phyloP scores from a whole-genome alignment of 2,329 filamentous ascomycete genomes.

The Pyrenochaeta sp. region DNA sequence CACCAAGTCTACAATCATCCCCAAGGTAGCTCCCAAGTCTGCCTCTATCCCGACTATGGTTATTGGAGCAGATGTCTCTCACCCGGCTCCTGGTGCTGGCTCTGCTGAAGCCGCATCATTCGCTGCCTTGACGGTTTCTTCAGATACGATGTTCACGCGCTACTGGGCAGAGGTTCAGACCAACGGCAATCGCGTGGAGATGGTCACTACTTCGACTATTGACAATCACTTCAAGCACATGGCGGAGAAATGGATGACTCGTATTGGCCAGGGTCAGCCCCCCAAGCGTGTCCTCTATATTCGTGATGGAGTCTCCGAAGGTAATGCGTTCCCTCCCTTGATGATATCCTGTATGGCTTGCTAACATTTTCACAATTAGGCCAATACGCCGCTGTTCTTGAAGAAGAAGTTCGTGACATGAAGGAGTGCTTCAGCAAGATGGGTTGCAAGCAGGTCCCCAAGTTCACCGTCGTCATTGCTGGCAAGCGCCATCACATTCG shows the following conservation, averaged over 20 bases:
- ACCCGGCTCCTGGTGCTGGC: slow-evolving; percentile 68
- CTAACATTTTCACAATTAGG: slow-evolving; percentile 65
- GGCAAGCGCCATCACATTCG: slow-evolving; percentile 91
- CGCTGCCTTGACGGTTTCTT: slow-evolving; percentile 84
- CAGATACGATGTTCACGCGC: slow-evolving; percentile 72
- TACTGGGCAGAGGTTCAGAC: slow-evolving; percentile 83
- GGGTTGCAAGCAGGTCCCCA: slow-evolving; percentile 56
- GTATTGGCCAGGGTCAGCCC: slow-evolving; percentile 59
- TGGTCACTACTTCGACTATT: slow-evolving; percentile 74
- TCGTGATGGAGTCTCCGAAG: slow-evolving; percentile 89
- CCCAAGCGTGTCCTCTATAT: slow-evolving; percentile 88
- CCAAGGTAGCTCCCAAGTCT: slow-evolving; percentile 32
- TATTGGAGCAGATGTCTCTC: slow-evolving; percentile 90
- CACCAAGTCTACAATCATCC: slow-evolving; percentile 50
- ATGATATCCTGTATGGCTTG: background rate
- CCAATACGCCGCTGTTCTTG: slow-evolving; percentile 80
- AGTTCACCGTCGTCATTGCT: slow-evolving; percentile 85
- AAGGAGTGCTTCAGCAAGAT: slow-evolving; percentile 63
- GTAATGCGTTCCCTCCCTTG: background rate
- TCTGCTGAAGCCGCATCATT: slow-evolving; percentile 68
- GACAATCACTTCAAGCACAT: slow-evolving; percentile 70
- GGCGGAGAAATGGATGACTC: slow-evolving; percentile 68
- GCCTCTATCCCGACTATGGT: slow-evolving; percentile 69
- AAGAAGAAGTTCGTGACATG: slow-evolving; percentile 78
- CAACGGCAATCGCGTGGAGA: slow-evolving; percentile 83